Conservation (phyloP, 495 filamentous ascomycete species). For the Penicillium cataractarum region DNA sequence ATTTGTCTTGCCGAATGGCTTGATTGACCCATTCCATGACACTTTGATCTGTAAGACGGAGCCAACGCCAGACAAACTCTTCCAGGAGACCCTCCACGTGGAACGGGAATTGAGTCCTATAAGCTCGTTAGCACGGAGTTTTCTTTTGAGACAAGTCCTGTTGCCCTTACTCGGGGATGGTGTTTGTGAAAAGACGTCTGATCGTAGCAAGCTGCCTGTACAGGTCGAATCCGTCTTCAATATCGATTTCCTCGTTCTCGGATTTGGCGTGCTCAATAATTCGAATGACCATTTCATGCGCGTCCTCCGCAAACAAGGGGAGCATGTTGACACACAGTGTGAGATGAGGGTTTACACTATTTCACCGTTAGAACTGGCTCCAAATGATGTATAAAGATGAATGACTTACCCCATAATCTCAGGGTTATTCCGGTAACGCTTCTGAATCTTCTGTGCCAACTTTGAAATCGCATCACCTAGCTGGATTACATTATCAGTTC, state of each 20-base stretch:
- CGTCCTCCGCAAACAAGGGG: constrained; percentile 87
- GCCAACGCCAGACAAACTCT: constrained; percentile 95
- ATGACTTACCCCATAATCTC: constrained; percentile 76
- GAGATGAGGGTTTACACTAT: constrained; percentile 73
- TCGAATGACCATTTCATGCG: constrained; percentile 75
- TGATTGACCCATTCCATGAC: constrained; percentile 85
- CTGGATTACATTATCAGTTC: constrained; percentile 83
- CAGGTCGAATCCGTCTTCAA: constrained; percentile 91
- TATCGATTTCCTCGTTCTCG: constrained; percentile 71
- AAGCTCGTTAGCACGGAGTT: constrained; percentile 7
- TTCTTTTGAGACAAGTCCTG: not conserved
- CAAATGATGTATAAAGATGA: not conserved
- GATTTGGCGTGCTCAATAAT: constrained; percentile 73
- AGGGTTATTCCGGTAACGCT: constrained; percentile 85
- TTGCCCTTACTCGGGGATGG: constrained; percentile 62
- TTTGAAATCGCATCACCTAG: constrained; percentile 83
- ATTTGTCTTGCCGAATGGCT: constrained; percentile 86
- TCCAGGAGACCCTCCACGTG: constrained; percentile 82
- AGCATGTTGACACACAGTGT: constrained; percentile 83
- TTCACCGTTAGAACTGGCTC: constrained; percentile 26
- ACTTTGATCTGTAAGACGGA: constrained; percentile 75
- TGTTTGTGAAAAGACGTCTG: constrained; percentile 72
- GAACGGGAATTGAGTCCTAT: constrained; percentile 69
- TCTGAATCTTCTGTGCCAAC: constrained; percentile 82
- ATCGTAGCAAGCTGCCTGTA: constrained; percentile 87